Evolutionary conservation across 805 yeast genomes (phyloP), one percentile per base, ranked within the genome.

Genomic region (Wickerhamomyces bovis): DNA sequence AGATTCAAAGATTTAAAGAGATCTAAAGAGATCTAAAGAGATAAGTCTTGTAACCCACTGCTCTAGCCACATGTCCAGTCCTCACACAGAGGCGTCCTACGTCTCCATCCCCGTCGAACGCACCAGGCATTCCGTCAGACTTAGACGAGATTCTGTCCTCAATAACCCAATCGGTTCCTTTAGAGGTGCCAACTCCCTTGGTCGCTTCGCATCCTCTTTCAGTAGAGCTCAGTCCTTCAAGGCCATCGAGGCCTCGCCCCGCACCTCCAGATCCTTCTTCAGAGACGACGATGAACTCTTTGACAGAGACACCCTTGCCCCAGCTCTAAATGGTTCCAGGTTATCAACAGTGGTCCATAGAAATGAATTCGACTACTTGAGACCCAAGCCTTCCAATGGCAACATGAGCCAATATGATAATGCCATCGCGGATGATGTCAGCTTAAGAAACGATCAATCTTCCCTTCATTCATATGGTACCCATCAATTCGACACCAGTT

Each of bases 121-220:
- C n/a, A 45, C 58, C 3, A 39, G 49, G 10, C 39, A 56, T 35
- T 56, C 63, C 4, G 52, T 56, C 22, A 41, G 53, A 10, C 44
- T 53, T 40, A 61, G 75, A 51, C 56, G 72, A 31, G 65, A 64
- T 39, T 70, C 75, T 1, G 55, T 71, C 18, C 58, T 74, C 19
- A 70, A 71, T 49, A 67, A 69, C 38, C 76, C 78, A 26, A 66
- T 77, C 22, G 83, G 83, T 3, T 80, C 85, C 18, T 80, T 79
- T 60, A 72, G 72, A 57, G 84, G 88, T 41, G 71, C 70, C 20
- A 85, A 85, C 64, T 84, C 94, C 1, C 62, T 88, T 38, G 80
- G 83, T 48, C 80, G 85, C 46, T 88, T 88, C 66, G 95, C 95
- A 2, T 78, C 86, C 13, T 87, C 95, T 0, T 80, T 75, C 58